Base-by-base conservation (phyloP, 768 basidiomycete species). In the Auricularia heimuer region DNA sequence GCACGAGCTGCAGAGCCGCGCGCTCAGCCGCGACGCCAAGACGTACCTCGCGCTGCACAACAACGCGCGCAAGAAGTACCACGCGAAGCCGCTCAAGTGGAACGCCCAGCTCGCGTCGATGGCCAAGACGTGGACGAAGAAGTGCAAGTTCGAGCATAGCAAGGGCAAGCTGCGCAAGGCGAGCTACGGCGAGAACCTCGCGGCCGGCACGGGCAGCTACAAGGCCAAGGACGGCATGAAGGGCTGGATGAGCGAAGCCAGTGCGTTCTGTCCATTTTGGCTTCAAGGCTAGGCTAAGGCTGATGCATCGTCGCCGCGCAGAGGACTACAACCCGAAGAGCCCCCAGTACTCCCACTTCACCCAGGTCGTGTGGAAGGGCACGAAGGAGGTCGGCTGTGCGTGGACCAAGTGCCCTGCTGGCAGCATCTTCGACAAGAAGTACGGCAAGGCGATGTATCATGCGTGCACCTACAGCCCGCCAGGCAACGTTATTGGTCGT, bases 381-480 rank as follows among this genome's bases (percentile, higher is more conserved):
- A 85, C 85, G 24, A 83, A 81, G 3, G 68, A 81, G 63, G 71
- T 88, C 65, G 85, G 86, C 14, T 88, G 86, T 67, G 83, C 82
- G 33, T 72, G 77, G 36, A 77, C 82, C 34, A 70, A 70, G 58
- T 89, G 88, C 73, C 69, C 70, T 37, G 75, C 75, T 18, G n/a
- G 18, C 54, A 66, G 8, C 62, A 75, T 87, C 65, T 83, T 88
- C 66, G 77, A 76, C 51, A 66, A 66, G n/a, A 65, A 65, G 34
- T 73, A 73, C 8, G 81, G 7, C 64, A 60, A 8, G 21, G 84
- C 83, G 39, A 82, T 79, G 2, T 77, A 84, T 68, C 79, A 85
- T 70, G 86, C 87, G 44, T 89, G 87, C 70, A 69, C 87, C 63
- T 89, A 89, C 70, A 73, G 84, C 66, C 84, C 86, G 33, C 78